phyloP scores from a whole-genome alignment of 331 rosid genomes.

The Quercus lobata region DNA sequence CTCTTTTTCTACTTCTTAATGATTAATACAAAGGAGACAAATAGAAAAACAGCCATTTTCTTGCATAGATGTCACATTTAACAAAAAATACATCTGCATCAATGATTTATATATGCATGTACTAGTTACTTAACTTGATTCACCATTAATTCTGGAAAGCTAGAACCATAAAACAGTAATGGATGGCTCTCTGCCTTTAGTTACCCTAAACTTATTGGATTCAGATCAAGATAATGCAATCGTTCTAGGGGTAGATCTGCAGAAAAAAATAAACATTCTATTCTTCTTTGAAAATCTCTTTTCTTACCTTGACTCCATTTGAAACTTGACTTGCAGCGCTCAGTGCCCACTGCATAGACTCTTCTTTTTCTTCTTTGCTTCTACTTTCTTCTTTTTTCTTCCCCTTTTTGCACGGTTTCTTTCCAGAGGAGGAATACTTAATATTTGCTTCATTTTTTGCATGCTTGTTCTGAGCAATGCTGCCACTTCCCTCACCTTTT shows the following conservation, averaged over 20 bases:
- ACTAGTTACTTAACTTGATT: background rate
- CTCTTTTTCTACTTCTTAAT: background rate
- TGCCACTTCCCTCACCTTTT: conserved; percentile 26
- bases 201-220: background rate
- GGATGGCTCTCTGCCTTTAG: background rate
- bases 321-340: conserved; percentile 59
- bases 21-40: background rate
- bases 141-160: background rate
- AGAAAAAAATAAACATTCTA: background rate
- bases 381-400: conserved; percentile 31
- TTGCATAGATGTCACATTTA: background rate
- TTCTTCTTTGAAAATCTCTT: background rate
- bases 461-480: conserved; percentile 5
- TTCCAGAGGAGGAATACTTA: conserved; percentile 25
- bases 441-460: conserved; percentile 1
- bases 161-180: background rate
- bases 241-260: background rate
- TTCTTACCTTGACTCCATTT: conserved; percentile 27
- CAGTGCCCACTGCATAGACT: conserved; percentile 29
- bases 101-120: background rate
- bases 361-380: conserved; percentile 10
- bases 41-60: background rate
- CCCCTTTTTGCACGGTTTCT: conserved; percentile 27
- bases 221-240: background rate
- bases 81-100: background rate